Evolutionary conservation across 768 basidiomycete genomes (phyloP).

Genomic region (Agrocybe praecox): DNA sequence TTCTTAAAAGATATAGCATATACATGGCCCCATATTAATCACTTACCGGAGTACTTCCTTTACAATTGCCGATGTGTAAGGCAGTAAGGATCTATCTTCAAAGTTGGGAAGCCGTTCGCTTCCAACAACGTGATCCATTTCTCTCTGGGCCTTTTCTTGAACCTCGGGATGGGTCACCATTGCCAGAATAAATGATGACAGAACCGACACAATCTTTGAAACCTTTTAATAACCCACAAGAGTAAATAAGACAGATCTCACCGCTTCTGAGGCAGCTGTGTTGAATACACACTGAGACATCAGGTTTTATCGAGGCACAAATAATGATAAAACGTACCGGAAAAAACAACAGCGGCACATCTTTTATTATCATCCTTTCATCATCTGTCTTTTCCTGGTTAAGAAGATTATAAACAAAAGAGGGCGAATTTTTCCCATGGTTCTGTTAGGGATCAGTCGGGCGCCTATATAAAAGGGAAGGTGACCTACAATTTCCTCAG

Average conservation of each 20-base stretch:
- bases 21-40: neutral
- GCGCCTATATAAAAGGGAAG: neutral
- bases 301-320: neutral
- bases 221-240: neutral
- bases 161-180: conserved; percentile 20
- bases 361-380: conserved; percentile 9
- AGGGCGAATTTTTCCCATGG: conserved; percentile 31
- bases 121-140: conserved; percentile 21
- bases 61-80: conserved; percentile 11
- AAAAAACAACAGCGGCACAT: conserved; percentile 22
- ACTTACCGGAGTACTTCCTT: conserved; percentile 6
- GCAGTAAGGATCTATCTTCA: conserved; percentile 17
- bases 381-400: conserved; percentile 15
- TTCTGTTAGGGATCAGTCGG: conserved; percentile 20
- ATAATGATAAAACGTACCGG: conserved; percentile 18
- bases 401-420: conserved; percentile 28
- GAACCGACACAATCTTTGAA: conserved; percentile 15
- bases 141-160: conserved; percentile 21
- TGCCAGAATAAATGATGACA: conserved; percentile 18
- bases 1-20: conserved; percentile 13
- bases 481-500: conserved; percentile 35
- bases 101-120: conserved; percentile 19
- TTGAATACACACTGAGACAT: too few species aligned
- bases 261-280: conserved; percentile 16
- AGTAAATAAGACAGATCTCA: neutral